These are phyloP conservation scores for Gastrolobium bilobum DNA, from an alignment of 306 rosid species.

Conservation along the genomic window DNA sequence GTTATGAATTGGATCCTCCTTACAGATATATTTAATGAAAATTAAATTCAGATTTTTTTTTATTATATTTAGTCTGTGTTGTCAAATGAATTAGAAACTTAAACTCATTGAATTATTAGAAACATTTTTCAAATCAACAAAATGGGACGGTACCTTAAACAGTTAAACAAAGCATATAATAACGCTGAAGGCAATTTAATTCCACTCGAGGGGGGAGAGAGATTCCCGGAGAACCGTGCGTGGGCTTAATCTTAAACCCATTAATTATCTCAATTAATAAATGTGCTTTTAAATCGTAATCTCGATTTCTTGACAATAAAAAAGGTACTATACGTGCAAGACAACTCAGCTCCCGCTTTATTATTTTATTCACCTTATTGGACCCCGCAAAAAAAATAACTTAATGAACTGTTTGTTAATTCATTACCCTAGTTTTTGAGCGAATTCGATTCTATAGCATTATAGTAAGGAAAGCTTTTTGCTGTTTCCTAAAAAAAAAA, in stretches of 20 bases:
- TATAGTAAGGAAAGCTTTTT: constrained; percentile 42
- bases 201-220: constrained; percentile 60
- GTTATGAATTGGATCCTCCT: no score
- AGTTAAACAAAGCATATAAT: not conserved
- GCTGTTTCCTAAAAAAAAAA: constrained; percentile 26
- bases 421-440: constrained; percentile 6
- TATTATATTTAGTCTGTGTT: no score
- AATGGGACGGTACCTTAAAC: constrained; percentile 34
- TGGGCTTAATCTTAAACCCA: constrained; percentile 62
- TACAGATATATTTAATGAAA: no score
- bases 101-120: no score
- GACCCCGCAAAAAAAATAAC: not conserved
- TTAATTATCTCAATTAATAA: constrained; percentile 15
- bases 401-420: not conserved
- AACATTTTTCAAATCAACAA: not conserved
- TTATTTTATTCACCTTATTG: not conserved
- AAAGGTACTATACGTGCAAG: constrained; percentile 55
- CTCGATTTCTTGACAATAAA: constrained; percentile 53
- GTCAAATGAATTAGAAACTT: no score
- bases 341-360: constrained; percentile 53
- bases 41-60: no score
- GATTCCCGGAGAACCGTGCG: constrained; percentile 79
- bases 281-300: constrained; percentile 43
- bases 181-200: constrained; percentile 45
- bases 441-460: not conserved